These are phyloP conservation scores for Marasmius sp. DNA, from an alignment of 1,284 basidiomycete genomes.

Conservation along the genomic window DNA sequence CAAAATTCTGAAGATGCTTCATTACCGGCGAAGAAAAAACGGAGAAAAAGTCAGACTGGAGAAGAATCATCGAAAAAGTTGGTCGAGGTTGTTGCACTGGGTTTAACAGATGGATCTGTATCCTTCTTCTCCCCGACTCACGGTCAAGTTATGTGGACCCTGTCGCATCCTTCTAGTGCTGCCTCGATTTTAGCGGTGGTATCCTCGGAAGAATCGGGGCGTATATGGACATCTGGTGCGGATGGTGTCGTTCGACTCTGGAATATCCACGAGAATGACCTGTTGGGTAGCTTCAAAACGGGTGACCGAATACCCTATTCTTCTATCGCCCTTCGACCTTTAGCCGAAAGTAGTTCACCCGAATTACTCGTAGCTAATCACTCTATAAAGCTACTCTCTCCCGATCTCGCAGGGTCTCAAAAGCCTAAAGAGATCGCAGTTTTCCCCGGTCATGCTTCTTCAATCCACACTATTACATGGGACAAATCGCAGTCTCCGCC, in stretches of 20 bases:
- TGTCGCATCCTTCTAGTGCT: slow-evolving; percentile 55
- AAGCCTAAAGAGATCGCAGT: slow-evolving; percentile 46
- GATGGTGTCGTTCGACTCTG: slow-evolving; percentile 59
- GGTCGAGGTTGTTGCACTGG: slow-evolving; percentile 51
- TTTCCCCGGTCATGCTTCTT: slow-evolving; percentile 69
- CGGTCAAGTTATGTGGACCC: slow-evolving; percentile 51
- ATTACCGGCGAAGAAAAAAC: slow-evolving; percentile 44
- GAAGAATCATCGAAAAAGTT: slow-evolving; percentile 22
- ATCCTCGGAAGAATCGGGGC: slow-evolving; percentile 26
- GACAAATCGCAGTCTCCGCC: slow-evolving; percentile 37
- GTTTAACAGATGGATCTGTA: slow-evolving; percentile 57
- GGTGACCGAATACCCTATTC: slow-evolving; percentile 60
- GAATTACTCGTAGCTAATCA: slow-evolving; percentile 61
- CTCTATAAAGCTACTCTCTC: slow-evolving; percentile 54
- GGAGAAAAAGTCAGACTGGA: slow-evolving; percentile 40
- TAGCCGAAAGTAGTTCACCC: slow-evolving; percentile 31
- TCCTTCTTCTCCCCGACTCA: slow-evolving; percentile 59
- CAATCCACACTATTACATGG: slow-evolving; percentile 55
- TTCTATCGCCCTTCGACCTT: slow-evolving; percentile 45
- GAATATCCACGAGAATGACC: slow-evolving; percentile 50
- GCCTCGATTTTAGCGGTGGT: slow-evolving; percentile 51
- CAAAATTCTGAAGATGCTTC: slow-evolving; percentile 23
- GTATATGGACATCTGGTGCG: slow-evolving; percentile 57
- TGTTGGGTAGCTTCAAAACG: slow-evolving; percentile 50
- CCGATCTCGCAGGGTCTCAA: slow-evolving; percentile 30